phyloP scores from a whole-genome alignment of 1,139 yeast genomes.

The Lodderomyces elongisporus region DNA sequence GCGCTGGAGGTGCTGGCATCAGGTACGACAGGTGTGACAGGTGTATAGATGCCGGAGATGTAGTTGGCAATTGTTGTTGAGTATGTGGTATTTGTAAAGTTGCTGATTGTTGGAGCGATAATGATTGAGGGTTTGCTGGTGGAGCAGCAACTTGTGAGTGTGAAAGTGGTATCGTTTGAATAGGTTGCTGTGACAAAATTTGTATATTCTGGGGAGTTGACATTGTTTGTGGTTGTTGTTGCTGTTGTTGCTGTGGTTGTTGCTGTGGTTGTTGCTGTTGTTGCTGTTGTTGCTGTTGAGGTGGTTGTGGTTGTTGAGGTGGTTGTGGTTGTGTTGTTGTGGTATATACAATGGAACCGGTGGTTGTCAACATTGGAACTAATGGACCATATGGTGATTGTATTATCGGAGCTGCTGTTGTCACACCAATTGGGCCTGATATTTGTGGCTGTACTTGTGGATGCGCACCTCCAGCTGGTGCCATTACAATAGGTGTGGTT shows the following conservation, averaged over 20 bases:
- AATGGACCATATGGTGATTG: conserved; percentile 36
- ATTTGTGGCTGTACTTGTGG: conserved; percentile 3
- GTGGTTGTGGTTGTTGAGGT: conserved; percentile 5
- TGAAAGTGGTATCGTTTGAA: too few relatives aligned
- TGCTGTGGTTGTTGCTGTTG: conserved; percentile 6
- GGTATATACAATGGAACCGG: conserved; percentile 16
- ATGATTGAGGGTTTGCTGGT: too few relatives aligned
- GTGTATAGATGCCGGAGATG: too few relatives aligned
- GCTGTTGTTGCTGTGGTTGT: conserved; percentile 5
- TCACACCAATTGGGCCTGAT: background rate
- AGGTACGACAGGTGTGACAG: too few relatives aligned
- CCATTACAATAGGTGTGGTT: too few relatives aligned
- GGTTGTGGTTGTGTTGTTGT: conserved; percentile 9
- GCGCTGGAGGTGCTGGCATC: too few relatives aligned
- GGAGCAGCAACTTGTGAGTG: too few relatives aligned
- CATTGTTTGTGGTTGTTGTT: background rate
- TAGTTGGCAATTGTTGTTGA: background rate
- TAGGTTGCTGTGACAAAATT: conserved; percentile 3
- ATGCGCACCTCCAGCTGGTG: conserved; percentile 2
- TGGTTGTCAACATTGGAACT: conserved; percentile 29
- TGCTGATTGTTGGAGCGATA: too few relatives aligned
- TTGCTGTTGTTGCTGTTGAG: conserved; percentile 4
- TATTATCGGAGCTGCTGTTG: conserved; percentile 10
- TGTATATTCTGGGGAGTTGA: too few relatives aligned
- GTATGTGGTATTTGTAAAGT: conserved; percentile 1